Percentiles rank a stretch among this genome's conserved stretches.
Evolutionary conservation across 805 yeast species (phyloP).

Genomic region (Candida incommunis): DNA sequence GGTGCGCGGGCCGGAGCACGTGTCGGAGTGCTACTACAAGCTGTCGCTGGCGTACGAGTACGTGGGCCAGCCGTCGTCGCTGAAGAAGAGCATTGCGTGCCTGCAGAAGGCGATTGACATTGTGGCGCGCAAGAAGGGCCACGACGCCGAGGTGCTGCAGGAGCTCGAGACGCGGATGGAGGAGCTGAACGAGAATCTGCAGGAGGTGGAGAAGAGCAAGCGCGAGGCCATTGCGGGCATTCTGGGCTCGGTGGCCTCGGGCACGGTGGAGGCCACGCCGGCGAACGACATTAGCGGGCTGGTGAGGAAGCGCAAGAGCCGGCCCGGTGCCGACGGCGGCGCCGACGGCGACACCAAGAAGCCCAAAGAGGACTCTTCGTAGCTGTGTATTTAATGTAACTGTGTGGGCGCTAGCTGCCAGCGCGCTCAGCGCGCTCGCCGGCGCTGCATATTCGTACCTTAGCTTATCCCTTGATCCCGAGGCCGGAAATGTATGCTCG

Average conservation of each 20-base stretch:
- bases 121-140: conserved; percentile 28
- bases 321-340: too few relatives aligned
- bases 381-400: too few relatives aligned
- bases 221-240: conserved; percentile 10
- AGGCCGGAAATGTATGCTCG: too few relatives aligned
- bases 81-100: conserved; percentile 41
- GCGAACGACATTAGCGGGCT: neutral
- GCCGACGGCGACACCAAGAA: too few relatives aligned
- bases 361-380: neutral
- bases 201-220: conserved; percentile 8
- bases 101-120: conserved; percentile 38
- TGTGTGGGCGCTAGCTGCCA: too few relatives aligned
- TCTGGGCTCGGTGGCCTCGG: conserved; percentile 2
- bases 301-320: neutral
- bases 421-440: too few relatives aligned
- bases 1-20: conserved; percentile 36
- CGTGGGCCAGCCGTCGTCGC: conserved; percentile 34
- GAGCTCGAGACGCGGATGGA: conserved; percentile 20
- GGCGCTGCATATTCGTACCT: too few relatives aligned
- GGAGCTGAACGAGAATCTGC: conserved; percentile 12
- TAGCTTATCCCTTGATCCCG: too few relatives aligned
- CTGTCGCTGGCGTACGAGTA: conserved; percentile 69
- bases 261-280: neutral
- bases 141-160: conserved; percentile 22
- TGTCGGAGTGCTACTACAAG: conserved; percentile 73